Evolutionary conservation across 1,284 basidiomycete species (phyloP).

Genomic region (Cutaneotrichosporon arboriforme): DNA sequence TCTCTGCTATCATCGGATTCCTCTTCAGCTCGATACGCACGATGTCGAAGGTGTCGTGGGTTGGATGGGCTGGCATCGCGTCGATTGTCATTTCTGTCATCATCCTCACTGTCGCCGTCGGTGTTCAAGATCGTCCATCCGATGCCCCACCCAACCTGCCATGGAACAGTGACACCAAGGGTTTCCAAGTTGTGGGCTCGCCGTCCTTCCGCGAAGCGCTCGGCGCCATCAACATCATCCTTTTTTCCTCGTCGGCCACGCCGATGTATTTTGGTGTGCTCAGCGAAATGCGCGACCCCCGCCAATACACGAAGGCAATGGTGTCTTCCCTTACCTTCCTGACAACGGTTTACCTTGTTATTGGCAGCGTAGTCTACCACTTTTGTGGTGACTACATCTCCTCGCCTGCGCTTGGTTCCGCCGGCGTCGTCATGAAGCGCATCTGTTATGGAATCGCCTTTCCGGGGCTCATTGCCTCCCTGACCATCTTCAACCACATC

Average conservation of each 20-base stretch:
- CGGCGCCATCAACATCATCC: constrained; percentile 14
- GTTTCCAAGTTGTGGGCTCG: constrained; percentile 24
- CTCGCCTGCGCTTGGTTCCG: constrained; percentile 31
- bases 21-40: constrained; percentile 34
- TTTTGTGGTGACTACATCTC: constrained; percentile 30
- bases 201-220: constrained; percentile 31
- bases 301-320: constrained; percentile 22
- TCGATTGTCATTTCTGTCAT: constrained; percentile 29
- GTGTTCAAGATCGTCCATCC: constrained; percentile 38
- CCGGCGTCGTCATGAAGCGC: constrained; percentile 27
- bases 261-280: constrained; percentile 17
- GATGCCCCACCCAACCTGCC: constrained; percentile 32
- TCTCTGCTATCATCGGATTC: constrained; percentile 27
- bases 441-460: constrained; percentile 44
- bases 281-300: constrained; percentile 30
- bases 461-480: constrained; percentile 27
- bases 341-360: constrained; percentile 20
- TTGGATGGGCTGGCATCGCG: constrained; percentile 39
- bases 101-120: constrained; percentile 39
- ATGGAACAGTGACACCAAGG: constrained; percentile 24
- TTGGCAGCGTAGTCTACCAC: constrained; percentile 30
- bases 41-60: constrained; percentile 30
- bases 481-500: constrained; percentile 19
- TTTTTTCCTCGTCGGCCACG: constrained; percentile 14
- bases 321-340: constrained; percentile 18